These are phyloP conservation scores for Globisporangium cylindrosporum DNA, from an alignment of 352 stramenopile species.

Conservation along the genomic window DNA sequence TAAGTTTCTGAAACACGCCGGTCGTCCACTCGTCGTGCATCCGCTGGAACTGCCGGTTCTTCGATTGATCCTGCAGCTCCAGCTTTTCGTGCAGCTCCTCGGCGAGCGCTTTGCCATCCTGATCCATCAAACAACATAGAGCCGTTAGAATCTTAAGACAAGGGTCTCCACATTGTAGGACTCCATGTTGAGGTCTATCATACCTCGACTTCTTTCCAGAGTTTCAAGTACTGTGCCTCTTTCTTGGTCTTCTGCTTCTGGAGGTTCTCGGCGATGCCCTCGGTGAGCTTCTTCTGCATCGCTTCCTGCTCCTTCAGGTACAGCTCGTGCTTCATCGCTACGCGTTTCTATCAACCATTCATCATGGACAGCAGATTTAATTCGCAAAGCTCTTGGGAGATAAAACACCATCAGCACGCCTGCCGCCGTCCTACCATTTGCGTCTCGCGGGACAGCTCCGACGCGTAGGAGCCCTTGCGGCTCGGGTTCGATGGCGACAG, in stretches of 20 bases:
- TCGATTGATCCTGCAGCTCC: conserved; percentile 60
- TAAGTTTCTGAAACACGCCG: conserved; percentile 68
- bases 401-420: neutral
- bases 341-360: conserved; percentile 41
- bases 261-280: conserved; percentile 64
- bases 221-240: conserved; percentile 66
- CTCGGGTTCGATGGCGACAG: conserved; percentile 21
- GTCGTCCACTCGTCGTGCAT: conserved; percentile 76
- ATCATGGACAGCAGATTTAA: neutral
- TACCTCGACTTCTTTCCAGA: conserved; percentile 71
- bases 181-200: neutral
- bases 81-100: conserved; percentile 66
- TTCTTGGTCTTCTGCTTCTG: conserved; percentile 61
- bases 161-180: neutral
- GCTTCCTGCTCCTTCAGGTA: conserved; percentile 69
- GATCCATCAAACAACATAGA: neutral
- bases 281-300: conserved; percentile 53
- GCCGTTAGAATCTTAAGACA: neutral
- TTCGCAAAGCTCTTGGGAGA: neutral
- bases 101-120: conserved; percentile 55
- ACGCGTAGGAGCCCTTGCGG: conserved; percentile 26
- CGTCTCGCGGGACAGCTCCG: conserved; percentile 55
- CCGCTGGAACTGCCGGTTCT: conserved; percentile 51
- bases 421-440: conserved; percentile 28
- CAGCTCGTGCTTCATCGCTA: conserved; percentile 72